phyloP scores from a whole-genome alignment of 176 grass and related monocot species.

The Cymbopogon citratus region DNA sequence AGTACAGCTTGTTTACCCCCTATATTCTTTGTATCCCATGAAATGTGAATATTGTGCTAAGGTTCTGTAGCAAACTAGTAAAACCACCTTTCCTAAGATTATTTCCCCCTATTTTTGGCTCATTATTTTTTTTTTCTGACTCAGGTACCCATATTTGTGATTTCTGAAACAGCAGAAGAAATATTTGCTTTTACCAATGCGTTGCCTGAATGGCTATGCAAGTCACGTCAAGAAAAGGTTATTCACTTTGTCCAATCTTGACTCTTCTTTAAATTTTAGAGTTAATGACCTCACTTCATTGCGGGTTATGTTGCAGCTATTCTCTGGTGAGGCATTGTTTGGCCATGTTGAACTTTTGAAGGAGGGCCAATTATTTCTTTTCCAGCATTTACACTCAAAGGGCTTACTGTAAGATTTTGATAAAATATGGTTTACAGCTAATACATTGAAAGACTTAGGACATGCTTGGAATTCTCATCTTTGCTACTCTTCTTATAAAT shows the following conservation, averaged over 20 bases:
- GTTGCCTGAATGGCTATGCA: constrained; percentile 92
- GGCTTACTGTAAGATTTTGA: constrained; percentile 69
- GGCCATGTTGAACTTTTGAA: constrained; percentile 71
- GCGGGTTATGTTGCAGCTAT: constrained; percentile 55
- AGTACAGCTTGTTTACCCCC: background rate
- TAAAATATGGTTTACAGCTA: background rate
- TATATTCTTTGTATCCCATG: background rate
- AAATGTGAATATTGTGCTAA: constrained; percentile 2
- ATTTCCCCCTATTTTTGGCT: background rate
- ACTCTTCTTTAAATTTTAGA: constrained; percentile 13
- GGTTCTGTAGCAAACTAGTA: background rate
- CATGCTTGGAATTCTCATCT: background rate
- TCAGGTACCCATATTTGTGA: constrained; percentile 82
- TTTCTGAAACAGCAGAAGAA: constrained; percentile 69
- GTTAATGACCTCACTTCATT: constrained; percentile 3
- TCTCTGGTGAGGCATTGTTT: constrained; percentile 70
- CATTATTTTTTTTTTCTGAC: background rate
- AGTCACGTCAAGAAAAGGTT: constrained; percentile 86
- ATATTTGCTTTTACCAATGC: constrained; percentile 55
- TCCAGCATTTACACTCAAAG: constrained; percentile 58
- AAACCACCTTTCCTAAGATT: background rate
- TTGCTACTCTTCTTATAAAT: background rate
- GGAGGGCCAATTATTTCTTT: constrained; percentile 49
- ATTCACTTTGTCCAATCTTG: constrained; percentile 14
- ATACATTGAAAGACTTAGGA: constrained; percentile 20